Evolutionary conservation across 1,139 yeast species (phyloP).

Genomic region (Saccharomyces hybrid): DNA sequence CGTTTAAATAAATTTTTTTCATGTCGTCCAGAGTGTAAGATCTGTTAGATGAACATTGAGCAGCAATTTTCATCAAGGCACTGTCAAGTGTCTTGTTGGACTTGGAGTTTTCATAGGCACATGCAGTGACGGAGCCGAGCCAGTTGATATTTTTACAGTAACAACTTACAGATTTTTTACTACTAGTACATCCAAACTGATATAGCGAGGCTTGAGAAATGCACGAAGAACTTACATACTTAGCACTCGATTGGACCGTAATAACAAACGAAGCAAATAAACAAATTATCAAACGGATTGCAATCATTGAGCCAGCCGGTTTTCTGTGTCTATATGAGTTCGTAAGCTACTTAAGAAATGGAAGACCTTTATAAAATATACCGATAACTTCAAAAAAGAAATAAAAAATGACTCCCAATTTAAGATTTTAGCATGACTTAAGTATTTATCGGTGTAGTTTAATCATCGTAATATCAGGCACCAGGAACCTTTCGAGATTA

Average conservation of each 20-base stretch:
- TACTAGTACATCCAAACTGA: conserved; percentile 37
- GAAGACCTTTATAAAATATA: no score
- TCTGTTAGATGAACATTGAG: conserved; percentile 32
- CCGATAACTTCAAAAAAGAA: no score
- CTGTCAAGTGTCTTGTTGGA: conserved; percentile 28
- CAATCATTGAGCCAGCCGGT: not conserved
- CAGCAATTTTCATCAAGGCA: conserved; percentile 33
- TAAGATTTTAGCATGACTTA: no score
- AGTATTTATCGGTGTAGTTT: no score
- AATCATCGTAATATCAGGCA: no score
- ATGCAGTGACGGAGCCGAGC: conserved; percentile 36
- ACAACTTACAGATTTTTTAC: conserved; percentile 27
- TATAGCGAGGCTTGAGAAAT: conserved; percentile 32
- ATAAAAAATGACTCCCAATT: no score
- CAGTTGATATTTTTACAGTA: conserved; percentile 36
- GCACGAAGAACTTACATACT: conserved; percentile 34
- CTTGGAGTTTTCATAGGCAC: conserved; percentile 30
- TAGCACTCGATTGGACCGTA: conserved; percentile 31
- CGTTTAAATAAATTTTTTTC: conserved; percentile 29
- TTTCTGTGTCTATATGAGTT: no score
- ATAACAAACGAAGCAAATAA: conserved; percentile 5
- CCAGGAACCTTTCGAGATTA: no score
- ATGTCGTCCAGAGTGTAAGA: conserved; percentile 31
- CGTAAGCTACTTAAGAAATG: no score
- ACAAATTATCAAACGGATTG: not conserved